These are phyloP conservation scores for Gracilaria vermiculophylla DNA, from an alignment of 23 red algal species.

Conservation along the genomic window DNA sequence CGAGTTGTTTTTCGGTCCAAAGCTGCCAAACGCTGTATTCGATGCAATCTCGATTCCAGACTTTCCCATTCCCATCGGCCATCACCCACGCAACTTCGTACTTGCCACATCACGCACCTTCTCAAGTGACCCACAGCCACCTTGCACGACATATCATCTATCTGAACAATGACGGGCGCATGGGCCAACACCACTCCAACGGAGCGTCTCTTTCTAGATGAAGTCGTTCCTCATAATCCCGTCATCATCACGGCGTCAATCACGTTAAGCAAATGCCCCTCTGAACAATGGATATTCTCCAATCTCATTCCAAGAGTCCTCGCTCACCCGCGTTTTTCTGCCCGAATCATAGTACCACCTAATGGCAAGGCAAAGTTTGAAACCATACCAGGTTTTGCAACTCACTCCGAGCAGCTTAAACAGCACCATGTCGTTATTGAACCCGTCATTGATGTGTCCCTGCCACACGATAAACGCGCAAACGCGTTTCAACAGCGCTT, in stretches of 20 bases:
- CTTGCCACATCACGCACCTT: no score
- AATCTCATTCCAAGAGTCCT: slow-evolving; percentile 20
- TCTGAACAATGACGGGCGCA: not conserved
- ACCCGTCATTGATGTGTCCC: not conserved
- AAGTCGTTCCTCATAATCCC: slow-evolving; percentile 39
- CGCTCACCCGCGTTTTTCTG: slow-evolving; percentile 34
- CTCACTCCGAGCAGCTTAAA: not conserved
- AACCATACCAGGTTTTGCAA: not conserved
- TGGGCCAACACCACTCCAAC: slow-evolving; percentile 5
- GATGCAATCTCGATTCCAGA: no score
- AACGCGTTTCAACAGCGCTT: slow-evolving; percentile 3
- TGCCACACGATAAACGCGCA: slow-evolving; percentile 6
- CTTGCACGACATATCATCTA: not conserved
- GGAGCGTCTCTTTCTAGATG: slow-evolving; percentile 33
- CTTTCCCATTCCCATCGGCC: no score
- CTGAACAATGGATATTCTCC: slow-evolving; percentile 5
- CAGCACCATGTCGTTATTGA: slow-evolving; percentile 10
- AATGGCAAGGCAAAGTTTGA: slow-evolving; percentile 14
- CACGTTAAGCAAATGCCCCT: not conserved
- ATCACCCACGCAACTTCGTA: no score
- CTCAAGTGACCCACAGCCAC: not conserved
- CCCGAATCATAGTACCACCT: not conserved
- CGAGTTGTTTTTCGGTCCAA: no score
- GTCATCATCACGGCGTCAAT: slow-evolving; percentile 28
- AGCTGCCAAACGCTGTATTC: no score